phyloP scores from a whole-genome alignment of 768 basidiomycete species.

The Mrakia blollopis region DNA sequence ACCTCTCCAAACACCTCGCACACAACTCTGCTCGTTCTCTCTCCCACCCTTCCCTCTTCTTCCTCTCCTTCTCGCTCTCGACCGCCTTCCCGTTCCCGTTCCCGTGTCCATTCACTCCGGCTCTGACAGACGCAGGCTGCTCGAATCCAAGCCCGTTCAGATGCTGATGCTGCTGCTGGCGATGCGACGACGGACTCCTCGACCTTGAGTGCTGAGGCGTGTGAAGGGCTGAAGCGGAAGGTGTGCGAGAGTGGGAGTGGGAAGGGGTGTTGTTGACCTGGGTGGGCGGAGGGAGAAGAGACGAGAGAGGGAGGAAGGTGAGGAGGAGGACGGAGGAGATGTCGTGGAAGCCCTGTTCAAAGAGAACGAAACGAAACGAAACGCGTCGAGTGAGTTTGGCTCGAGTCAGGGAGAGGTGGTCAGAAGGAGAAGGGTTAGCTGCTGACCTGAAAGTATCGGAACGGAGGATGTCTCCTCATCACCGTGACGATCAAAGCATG shows the following conservation, averaged over 20 bases:
- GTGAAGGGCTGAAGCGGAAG: background rate
- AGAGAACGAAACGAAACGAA: background rate
- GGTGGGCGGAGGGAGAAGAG: background rate
- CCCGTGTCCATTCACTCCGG: too few species aligned
- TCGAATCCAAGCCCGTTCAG: background rate
- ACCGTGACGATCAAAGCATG: slow-evolving; percentile 20
- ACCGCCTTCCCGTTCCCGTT: too few species aligned
- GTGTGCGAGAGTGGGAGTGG: background rate
- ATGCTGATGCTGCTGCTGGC: too few species aligned
- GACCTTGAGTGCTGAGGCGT: background rate
- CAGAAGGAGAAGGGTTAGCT: background rate
- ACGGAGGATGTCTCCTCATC: slow-evolving; percentile 25
- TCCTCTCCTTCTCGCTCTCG: background rate
- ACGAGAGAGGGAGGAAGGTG: slow-evolving; percentile 39
- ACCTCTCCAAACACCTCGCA: slow-evolving; percentile 52
- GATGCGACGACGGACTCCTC: background rate
- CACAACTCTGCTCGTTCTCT: slow-evolving; percentile 22
- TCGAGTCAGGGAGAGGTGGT: background rate
- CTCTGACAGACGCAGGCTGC: too few species aligned
- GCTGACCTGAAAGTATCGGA: slow-evolving; percentile 77
- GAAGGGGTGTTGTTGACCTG: background rate
- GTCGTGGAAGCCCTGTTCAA: slow-evolving; percentile 82
- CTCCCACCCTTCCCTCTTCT: background rate
- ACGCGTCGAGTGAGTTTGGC: too few species aligned
- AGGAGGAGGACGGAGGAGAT: slow-evolving; percentile 69